phyloP scores from a whole-genome alignment of 2,329 filamentous ascomycete species.

The Ampelomyces quisqualis region DNA sequence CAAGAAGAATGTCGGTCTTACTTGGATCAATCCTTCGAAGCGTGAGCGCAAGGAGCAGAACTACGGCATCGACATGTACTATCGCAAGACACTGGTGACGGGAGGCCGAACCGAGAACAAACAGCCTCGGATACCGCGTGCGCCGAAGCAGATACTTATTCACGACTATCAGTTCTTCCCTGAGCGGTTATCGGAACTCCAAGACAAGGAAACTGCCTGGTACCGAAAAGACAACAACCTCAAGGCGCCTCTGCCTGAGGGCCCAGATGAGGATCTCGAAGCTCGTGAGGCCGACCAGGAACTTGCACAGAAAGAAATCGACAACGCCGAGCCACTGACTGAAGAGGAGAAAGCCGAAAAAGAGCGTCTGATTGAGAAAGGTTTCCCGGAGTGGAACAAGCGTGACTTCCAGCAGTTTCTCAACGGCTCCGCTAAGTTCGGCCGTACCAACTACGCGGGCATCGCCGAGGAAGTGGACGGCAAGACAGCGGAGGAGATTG shows the following conservation, averaged over 20 bases:
- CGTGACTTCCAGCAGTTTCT: conserved; percentile 98
- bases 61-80: conserved; percentile 99
- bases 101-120: conserved; percentile 75
- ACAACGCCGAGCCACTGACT: conserved; percentile 82
- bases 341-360: conserved; percentile 91
- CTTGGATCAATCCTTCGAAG: conserved; percentile 98
- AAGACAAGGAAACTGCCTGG: conserved; percentile 93
- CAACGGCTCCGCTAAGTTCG: conserved; percentile 91
- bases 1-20: conserved; percentile 81
- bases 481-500: conserved; percentile 82
- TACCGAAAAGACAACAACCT: conserved; percentile 96
- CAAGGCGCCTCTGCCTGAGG: conserved; percentile 86
- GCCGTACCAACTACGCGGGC: conserved; percentile 77
- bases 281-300: conserved; percentile 86
- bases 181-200: conserved; percentile 75
- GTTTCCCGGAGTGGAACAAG: conserved; percentile 93
- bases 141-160: conserved; percentile 86
- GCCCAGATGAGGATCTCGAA: conserved; percentile 80
- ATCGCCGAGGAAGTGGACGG: conserved; percentile 90
- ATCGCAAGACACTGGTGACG: conserved; percentile 84
- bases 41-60: conserved; percentile 97
- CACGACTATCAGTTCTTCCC: conserved; percentile 99
- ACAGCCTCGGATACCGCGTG: conserved; percentile 92
- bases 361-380: conserved; percentile 73
- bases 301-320: conserved; percentile 87